phyloP scores from a whole-genome alignment of 2,329 filamentous ascomycete genomes.

The Tolypocladium nubicola region DNA sequence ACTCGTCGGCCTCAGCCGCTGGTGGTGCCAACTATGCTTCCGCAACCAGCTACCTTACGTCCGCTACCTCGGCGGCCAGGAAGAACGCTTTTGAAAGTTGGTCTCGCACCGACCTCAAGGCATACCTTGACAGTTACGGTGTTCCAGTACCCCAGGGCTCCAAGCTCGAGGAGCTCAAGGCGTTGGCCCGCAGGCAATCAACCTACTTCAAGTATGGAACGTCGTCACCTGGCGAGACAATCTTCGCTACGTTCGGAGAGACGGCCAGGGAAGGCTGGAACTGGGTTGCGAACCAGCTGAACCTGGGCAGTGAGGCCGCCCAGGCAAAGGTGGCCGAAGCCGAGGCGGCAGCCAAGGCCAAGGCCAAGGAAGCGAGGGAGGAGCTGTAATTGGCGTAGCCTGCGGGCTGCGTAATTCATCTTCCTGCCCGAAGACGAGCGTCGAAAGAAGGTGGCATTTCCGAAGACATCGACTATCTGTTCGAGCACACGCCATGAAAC shows the following conservation, averaged over 20 bases:
- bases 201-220: conserved; percentile 73
- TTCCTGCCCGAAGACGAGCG: background rate
- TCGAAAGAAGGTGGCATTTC: background rate
- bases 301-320: conserved; percentile 35
- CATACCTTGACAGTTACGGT: conserved; percentile 71
- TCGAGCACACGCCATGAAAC: background rate
- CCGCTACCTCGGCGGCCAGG: conserved; percentile 56
- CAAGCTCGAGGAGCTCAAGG: conserved; percentile 57
- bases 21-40: conserved; percentile 52
- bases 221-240: conserved; percentile 50
- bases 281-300: conserved; percentile 40
- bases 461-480: background rate
- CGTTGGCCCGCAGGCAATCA: conserved; percentile 59
- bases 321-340: conserved; percentile 33
- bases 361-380: conserved; percentile 27
- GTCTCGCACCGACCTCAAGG: conserved; percentile 64
- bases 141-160: conserved; percentile 57
- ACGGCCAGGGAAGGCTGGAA: conserved; percentile 35
- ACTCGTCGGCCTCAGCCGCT: conserved; percentile 46
- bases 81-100: conserved; percentile 59
- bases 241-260: conserved; percentile 53
- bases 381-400: conserved; percentile 32
- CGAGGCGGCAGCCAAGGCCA: conserved; percentile 16
- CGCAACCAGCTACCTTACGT: conserved; percentile 58
- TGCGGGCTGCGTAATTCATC: background rate